Base-by-base conservation (phyloP, 495 filamentous ascomycete species). In the Ascodesmis nigricans region DNA sequence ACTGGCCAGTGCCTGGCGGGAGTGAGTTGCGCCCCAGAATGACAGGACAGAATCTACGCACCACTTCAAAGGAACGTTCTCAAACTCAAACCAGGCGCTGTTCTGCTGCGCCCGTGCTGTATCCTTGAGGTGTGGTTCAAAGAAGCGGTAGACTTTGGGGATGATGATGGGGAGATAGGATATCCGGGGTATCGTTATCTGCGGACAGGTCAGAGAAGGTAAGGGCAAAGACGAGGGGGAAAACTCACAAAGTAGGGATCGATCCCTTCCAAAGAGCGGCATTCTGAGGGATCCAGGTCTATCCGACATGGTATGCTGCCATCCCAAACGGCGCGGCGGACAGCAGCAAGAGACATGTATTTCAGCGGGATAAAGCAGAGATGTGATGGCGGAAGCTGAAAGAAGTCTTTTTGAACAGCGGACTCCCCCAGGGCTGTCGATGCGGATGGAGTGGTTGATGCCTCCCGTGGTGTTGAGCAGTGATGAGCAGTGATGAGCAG, bases 51-150 rank as follows among this genome's bases (percentile, higher is more conserved):
- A 5, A 21, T 14, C 18, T 22, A 14, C n/a, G 7, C 3, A 49
- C 47, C 81, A 74, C 70, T 90, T 74, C 59, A 83, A 53, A 45
- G 82, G 72, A 53, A 97, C 70, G 21, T 62, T 62, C 43, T 79
- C 71, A 46, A 73, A 76, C 4, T 67, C 67, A 33, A 80, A 64
- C 74, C 75, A 79, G 17, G 69, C 73, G 24, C 70, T 64, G 24
- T 68, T 59, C 7, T 35, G 33, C 15, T 66, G 53, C n/a, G 57
- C 45, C 20, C 61, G 59, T 15, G 59, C 55, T 0, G 70, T 60
- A 34, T 74, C 53, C 47, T 84, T 91, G 14, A 90, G 65, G 39
- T 62, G 76, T 1, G 69, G 56, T 0, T 59, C 50, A 57, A 83
- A 95, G 63, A 87, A 95, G 34, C 66, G 59, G 33, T 70, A 65